phyloP scores from a whole-genome alignment of 2,329 filamentous ascomycete species.

The Thielaviopsis populi region DNA sequence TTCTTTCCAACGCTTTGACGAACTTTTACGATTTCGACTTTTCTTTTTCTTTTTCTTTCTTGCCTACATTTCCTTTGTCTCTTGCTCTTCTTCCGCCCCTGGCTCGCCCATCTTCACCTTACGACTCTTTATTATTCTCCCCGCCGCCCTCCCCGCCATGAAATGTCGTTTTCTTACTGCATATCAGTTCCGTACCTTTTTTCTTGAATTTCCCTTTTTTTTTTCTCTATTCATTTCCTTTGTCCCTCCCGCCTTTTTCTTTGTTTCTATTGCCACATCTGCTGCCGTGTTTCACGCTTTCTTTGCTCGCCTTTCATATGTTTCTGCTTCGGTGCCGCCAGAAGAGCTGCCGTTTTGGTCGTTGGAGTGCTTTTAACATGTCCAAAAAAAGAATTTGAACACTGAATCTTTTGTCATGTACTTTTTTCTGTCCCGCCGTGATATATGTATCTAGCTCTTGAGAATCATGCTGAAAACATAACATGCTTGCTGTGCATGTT shows the following conservation, averaged over 20 bases:
- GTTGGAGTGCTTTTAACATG: neutral
- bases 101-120: neutral
- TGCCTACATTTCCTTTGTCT: neutral
- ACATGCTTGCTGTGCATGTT: neutral
- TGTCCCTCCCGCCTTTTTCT: neutral
- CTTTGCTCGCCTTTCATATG: neutral
- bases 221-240: constrained; percentile 1
- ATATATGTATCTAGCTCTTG: neutral
- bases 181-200: constrained; percentile 6
- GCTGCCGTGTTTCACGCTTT: neutral
- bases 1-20: neutral
- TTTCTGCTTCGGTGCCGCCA: neutral
- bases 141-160: neutral
- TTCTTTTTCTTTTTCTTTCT: neutral
- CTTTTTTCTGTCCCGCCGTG: neutral
- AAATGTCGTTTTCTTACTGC: constrained; percentile 1
- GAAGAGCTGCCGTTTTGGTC: constrained; percentile 2
- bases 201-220: too few species aligned
- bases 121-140: neutral
- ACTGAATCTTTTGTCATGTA: neutral
- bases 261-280: neutral
- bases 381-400: neutral
- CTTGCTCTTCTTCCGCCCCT: neutral
- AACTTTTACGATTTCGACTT: constrained; percentile 1
- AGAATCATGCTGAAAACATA: neutral